Percentiles rank a stretch among this genome's conserved stretches.
Conservation (phyloP, 2,329 filamentous ascomycete species). For the Fusarium bactridioides region DNA sequence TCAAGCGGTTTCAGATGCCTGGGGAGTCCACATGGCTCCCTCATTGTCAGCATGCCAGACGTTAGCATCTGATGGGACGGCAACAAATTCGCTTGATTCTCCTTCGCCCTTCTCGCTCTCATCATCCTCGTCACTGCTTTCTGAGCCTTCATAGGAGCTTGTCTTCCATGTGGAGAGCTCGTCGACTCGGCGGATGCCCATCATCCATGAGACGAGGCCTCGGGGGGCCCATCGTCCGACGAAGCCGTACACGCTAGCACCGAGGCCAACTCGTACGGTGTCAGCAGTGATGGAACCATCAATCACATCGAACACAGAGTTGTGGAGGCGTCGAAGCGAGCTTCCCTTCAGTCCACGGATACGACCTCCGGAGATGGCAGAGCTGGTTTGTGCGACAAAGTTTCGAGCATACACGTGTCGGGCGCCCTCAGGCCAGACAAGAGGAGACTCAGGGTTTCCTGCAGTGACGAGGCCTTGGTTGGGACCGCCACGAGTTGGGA, state of each 20-base stretch:
- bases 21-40: constrained; percentile 55
- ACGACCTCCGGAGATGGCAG: constrained; percentile 63
- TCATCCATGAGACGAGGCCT: constrained; percentile 88
- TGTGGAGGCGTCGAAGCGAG: constrained; percentile 80
- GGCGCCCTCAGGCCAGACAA: constrained; percentile 70
- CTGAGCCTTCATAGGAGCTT: constrained; percentile 50
- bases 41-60: constrained; percentile 53
- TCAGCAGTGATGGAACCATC: constrained; percentile 68
- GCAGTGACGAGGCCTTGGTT: constrained; percentile 52
- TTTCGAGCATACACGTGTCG: constrained; percentile 69
- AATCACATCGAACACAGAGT: constrained; percentile 89
- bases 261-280: constrained; percentile 82
- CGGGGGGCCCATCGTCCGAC: constrained; percentile 83
- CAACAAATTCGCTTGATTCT: constrained; percentile 57
- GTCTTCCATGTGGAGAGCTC: constrained; percentile 64
- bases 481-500: constrained; percentile 51
- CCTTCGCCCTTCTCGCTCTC: constrained; percentile 44
- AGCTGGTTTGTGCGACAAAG: constrained; percentile 63
- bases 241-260: constrained; percentile 83
- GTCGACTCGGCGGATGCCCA: constrained; percentile 75
- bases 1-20: constrained; percentile 38
- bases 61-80: constrained; percentile 54
- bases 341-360: constrained; percentile 72
- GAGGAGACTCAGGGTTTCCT: constrained; percentile 55
- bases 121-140: constrained; percentile 48